phyloP scores from a whole-genome alignment of 305 asterid species.

The Fraxinus platypoda region DNA sequence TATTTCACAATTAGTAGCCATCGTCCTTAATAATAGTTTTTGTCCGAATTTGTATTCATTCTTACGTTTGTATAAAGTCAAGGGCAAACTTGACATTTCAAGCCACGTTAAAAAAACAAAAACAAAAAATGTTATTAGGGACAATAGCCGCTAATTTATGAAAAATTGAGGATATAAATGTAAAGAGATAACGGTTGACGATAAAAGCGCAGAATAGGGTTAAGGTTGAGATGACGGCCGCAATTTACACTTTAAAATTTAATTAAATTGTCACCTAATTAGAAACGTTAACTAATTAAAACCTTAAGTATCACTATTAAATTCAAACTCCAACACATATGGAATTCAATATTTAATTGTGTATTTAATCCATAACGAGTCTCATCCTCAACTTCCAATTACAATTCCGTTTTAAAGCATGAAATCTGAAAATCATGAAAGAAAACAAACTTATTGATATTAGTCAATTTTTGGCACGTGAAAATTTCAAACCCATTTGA shows the following conservation, averaged over 20 bases:
- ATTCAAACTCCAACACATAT: neutral
- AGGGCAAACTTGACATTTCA: neutral
- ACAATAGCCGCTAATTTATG: neutral
- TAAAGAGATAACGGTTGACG: neutral
- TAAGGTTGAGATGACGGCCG: neutral
- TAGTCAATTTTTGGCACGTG: neutral
- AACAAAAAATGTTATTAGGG: neutral
- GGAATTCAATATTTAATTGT: too few relatives aligned
- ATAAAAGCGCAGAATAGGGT: neutral
- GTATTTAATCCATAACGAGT: neutral
- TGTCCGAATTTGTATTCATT: neutral
- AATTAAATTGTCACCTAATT: neutral
- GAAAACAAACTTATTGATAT: neutral
- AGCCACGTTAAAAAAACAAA: neutral
- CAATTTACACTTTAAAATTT: neutral
- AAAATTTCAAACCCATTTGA: neutral
- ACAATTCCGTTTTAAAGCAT: neutral
- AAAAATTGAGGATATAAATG: neutral
- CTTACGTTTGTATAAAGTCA: neutral
- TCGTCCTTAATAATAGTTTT: neutral
- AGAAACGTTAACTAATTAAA: neutral
- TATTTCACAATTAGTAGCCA: neutral
- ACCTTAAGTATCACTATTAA: neutral
- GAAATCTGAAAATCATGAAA: neutral
- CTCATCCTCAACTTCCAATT: neutral